These are phyloP conservation scores for Fusarium drepaniforme DNA, from an alignment of 2,329 filamentous ascomycete species.

Conservation along the genomic window DNA sequence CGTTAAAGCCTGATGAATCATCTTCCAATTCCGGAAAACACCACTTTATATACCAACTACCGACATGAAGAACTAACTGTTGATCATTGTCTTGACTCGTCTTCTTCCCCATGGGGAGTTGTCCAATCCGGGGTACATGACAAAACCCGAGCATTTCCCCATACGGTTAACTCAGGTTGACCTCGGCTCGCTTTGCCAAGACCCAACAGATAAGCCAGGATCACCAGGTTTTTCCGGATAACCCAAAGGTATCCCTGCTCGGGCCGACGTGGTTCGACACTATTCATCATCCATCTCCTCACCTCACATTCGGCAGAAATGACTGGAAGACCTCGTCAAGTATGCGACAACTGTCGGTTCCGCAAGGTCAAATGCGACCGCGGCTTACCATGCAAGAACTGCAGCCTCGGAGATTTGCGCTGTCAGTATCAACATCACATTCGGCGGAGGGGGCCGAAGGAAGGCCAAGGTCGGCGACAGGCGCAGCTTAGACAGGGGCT, in stretches of 20 bases:
- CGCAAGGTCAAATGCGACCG: slow-evolving; percentile 52
- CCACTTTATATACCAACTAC: neutral
- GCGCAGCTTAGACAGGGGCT: slow-evolving; percentile 45
- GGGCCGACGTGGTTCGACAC: neutral
- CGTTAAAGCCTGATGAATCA: neutral
- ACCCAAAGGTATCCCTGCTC: neutral
- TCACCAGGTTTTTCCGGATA: neutral
- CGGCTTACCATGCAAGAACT: slow-evolving; percentile 46
- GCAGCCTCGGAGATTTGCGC: slow-evolving; percentile 40
- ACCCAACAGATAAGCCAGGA: neutral
- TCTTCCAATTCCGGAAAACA: neutral
- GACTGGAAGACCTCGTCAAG: slow-evolving; percentile 32
- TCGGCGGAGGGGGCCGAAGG: slow-evolving; percentile 45
- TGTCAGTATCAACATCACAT: slow-evolving; percentile 48
- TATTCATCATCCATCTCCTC: neutral
- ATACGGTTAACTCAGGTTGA: slow-evolving; percentile 8
- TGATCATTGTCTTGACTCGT: slow-evolving; percentile 15
- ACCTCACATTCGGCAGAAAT: neutral
- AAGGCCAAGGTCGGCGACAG: slow-evolving; percentile 45
- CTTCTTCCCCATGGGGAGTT: neutral
- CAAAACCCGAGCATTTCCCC: slow-evolving; percentile 26
- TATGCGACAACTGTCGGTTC: slow-evolving; percentile 48
- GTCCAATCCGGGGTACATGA: slow-evolving; percentile 7
- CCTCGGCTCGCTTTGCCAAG: neutral
- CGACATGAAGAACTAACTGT: slow-evolving; percentile 10